Evolutionary conservation across 75 land plant species (phyloP).

Genomic region (Sequoiadendron giganteum): DNA sequence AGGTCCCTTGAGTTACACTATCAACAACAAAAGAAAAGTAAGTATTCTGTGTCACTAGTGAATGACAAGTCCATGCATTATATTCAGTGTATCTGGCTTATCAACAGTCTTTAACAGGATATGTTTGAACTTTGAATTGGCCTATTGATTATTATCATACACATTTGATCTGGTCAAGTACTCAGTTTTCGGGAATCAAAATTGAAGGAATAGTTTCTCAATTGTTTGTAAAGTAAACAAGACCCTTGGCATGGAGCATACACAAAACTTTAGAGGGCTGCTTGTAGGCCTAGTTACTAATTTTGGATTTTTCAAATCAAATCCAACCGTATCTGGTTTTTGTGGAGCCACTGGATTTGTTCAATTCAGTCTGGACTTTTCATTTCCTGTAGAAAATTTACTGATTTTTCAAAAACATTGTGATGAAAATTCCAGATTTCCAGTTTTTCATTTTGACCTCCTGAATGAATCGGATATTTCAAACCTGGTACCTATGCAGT

Average conservation of each 20-base stretch:
- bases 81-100: not conserved
- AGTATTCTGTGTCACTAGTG: slow-evolving; percentile 6
- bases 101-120: not conserved
- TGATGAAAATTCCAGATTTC: too few relatives aligned
- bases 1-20: slow-evolving; percentile 28
- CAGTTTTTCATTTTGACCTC: too few relatives aligned
- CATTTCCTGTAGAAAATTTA: too few relatives aligned
- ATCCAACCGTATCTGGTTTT: too few relatives aligned
- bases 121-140: not conserved
- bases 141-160: not conserved
- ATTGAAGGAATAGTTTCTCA: not conserved
- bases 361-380: too few relatives aligned
- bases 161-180: not conserved
- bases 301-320: too few relatives aligned
- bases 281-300: not conserved
- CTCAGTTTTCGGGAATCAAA: not conserved
- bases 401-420: too few relatives aligned
- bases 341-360: too few relatives aligned
- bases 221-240: not conserved
- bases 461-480: too few relatives aligned
- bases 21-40: slow-evolving; percentile 66
- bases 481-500: too few relatives aligned
- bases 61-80: not conserved
- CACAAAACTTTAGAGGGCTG: not conserved
- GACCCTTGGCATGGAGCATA: not conserved